Conservation (phyloP, 176 grass and related monocot species). For the Eleusine coracana region DNA sequence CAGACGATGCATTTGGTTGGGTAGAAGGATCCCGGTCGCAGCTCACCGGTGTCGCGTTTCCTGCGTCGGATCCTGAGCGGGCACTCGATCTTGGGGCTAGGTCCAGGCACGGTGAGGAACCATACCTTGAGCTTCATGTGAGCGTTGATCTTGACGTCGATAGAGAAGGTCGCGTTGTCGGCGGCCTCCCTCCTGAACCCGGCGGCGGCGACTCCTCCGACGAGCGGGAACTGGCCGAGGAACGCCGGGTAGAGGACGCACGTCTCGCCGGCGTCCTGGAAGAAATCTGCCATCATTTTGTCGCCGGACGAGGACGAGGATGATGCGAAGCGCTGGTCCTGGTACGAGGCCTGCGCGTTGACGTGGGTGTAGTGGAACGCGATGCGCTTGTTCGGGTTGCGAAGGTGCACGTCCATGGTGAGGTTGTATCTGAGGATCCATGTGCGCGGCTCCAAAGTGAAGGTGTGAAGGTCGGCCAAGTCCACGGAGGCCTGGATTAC, state of each 20-base stretch:
- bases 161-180: too few species aligned
- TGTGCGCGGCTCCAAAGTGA: conserved; percentile 12
- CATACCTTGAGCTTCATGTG: too few species aligned
- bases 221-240: conserved; percentile 26
- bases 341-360: conserved; percentile 34
- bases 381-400: conserved; percentile 41
- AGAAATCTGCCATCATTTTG: conserved; percentile 1
- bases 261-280: conserved; percentile 19
- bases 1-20: too few species aligned
- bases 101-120: too few species aligned
- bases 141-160: too few species aligned
- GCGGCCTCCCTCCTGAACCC: conserved; percentile 37
- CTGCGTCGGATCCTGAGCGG: too few species aligned
- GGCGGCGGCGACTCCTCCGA: conserved; percentile 30
- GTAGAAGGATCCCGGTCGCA: too few species aligned
- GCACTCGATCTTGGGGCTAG: too few species aligned
- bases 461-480: conserved; percentile 31
- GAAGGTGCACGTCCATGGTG: neutral
- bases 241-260: neutral
- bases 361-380: conserved; percentile 40
- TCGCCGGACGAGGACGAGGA: too few species aligned
- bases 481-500: conserved; percentile 25
- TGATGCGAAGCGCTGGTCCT: conserved; percentile 31
- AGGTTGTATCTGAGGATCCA: conserved; percentile 57
- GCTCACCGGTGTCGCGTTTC: too few species aligned